Evolutionary conservation across 1,139 yeast genomes (phyloP).

Genomic region (Saccharomyces pastorianus): DNA sequence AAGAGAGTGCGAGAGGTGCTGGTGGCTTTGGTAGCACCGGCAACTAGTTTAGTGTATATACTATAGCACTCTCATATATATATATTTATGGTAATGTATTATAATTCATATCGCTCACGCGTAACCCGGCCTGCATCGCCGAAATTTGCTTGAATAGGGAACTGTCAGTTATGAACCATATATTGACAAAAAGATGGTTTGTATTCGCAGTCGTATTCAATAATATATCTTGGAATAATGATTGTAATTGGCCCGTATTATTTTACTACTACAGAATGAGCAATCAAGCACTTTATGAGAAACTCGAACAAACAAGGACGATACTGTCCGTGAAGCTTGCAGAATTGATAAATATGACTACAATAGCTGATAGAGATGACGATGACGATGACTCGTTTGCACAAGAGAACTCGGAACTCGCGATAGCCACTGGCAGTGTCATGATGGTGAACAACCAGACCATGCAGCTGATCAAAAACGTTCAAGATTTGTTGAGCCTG

Average conservation of each 20-base stretch:
- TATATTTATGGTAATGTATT: neutral
- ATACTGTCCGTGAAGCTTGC: constrained; percentile 25
- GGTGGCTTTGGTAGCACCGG: constrained; percentile 97
- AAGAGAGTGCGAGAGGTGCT: constrained; percentile 68
- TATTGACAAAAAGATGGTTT: too few relatives aligned
- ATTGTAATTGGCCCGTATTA: neutral
- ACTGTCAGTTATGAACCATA: too few relatives aligned
- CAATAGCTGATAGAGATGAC: constrained; percentile 18
- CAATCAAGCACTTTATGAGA: constrained; percentile 27
- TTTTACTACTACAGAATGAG: constrained; percentile 15
- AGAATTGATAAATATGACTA: constrained; percentile 24
- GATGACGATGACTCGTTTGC: constrained; percentile 9
- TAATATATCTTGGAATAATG: neutral
- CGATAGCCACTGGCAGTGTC: constrained; percentile 25
- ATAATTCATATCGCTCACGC: neutral
- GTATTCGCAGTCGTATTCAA: neutral
- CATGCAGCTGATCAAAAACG: constrained; percentile 28
- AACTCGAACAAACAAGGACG: constrained; percentile 28
- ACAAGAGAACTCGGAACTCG: constrained; percentile 16
- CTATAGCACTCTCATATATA: neutral
- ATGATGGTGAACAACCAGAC: constrained; percentile 29
- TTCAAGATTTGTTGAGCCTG: constrained; percentile 29
- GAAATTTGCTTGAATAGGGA: neutral
- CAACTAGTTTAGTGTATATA: constrained; percentile 18
- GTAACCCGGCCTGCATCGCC: neutral